Percentiles rank a stretch among this genome's conserved stretches.
Conservation (phyloP, 129 eudicot species). For the Chrysanthemum seticuspe region DNA sequence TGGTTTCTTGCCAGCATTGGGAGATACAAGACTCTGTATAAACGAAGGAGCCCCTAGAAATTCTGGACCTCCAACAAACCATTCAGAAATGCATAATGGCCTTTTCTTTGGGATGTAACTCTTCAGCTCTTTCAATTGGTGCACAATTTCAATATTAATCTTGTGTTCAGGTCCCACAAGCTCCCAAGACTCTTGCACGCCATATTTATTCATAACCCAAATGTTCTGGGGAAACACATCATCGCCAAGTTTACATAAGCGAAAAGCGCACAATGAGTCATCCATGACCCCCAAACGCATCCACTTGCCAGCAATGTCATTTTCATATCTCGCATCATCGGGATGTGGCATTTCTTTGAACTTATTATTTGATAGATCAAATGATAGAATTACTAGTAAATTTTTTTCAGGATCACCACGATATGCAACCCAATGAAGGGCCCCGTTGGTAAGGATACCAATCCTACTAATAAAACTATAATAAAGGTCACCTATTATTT, state of each 20-base stretch:
- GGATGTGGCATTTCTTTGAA: slow-evolving; percentile 1
- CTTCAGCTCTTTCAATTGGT: neutral
- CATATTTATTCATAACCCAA: slow-evolving; percentile 3
- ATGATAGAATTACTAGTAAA: neutral
- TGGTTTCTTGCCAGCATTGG: neutral
- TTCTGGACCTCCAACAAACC: neutral
- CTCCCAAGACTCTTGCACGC: neutral
- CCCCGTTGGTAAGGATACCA: neutral
- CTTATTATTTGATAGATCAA: neutral
- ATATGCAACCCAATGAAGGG: slow-evolving; percentile 10
- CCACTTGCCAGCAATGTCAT: neutral
- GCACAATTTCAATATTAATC: neutral
- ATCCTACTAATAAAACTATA: neutral
- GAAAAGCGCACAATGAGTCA: neutral
- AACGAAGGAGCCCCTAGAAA: neutral
- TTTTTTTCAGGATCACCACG: neutral
- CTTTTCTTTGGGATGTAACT: neutral
- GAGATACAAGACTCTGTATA: slow-evolving; percentile 15
- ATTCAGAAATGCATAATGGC: neutral
- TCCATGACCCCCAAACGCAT: neutral
- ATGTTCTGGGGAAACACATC: neutral
- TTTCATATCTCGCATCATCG: neutral
- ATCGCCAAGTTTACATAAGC: no score
- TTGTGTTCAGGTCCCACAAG: no score
- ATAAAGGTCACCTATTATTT: neutral